phyloP scores from a whole-genome alignment of 306 rosid species.

The Ziziphus jujuba region DNA sequence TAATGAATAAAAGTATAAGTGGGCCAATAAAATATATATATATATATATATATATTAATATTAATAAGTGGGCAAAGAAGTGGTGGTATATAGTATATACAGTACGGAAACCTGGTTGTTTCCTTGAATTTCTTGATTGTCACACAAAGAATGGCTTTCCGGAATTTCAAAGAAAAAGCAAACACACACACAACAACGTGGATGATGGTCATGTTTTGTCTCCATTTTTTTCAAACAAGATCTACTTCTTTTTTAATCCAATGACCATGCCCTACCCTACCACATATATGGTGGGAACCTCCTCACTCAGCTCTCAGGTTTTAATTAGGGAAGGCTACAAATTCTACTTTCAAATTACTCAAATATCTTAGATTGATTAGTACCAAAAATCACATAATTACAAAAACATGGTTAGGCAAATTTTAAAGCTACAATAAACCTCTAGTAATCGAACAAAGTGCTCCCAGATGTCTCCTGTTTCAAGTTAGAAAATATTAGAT shows the following conservation, averaged over 20 bases:
- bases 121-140: background rate
- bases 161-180: background rate
- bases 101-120: too few species aligned
- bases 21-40: too few species aligned
- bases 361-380: background rate
- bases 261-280: background rate
- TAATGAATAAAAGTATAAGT: too few species aligned
- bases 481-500: too few species aligned
- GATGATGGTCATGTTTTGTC: background rate
- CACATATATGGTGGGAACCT: background rate
- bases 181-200: background rate
- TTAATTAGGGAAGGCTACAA: conserved; percentile 7
- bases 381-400: background rate
- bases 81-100: too few species aligned
- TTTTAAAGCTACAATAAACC: background rate
- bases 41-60: too few species aligned
- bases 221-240: background rate
- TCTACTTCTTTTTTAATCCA: background rate
- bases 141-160: background rate
- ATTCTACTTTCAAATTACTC: background rate
- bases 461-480: background rate
- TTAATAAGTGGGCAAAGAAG: too few species aligned
- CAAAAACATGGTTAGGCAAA: too few species aligned
- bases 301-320: background rate
- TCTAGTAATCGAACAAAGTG: background rate